Percentiles rank a stretch among this genome's conserved stretches.
Conservation (phyloP, 768 basidiomycete species). For the Boletus rubescentipes region DNA sequence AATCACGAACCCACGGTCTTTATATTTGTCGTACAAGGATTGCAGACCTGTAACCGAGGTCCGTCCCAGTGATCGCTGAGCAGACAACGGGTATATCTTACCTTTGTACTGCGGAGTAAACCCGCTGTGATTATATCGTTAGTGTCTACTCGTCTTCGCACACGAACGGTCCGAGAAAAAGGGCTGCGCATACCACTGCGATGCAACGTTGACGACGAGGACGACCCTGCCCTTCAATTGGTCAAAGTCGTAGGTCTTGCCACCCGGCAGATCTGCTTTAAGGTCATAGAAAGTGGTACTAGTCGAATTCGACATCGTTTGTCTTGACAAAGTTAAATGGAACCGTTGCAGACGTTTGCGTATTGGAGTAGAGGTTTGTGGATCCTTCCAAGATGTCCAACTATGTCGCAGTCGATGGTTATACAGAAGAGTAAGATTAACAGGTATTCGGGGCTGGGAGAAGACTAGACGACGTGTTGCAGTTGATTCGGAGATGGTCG, state of each 20-base stretch:
- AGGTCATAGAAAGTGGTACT: conserved; percentile 59
- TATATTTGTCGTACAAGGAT: conserved; percentile 76
- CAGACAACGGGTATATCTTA: conserved; percentile 18
- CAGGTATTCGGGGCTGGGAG: background rate
- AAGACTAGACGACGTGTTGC: background rate
- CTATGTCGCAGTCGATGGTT: background rate
- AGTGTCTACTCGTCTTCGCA: background rate
- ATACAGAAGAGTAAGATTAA: background rate
- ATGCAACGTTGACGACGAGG: conserved; percentile 76
- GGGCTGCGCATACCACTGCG: conserved; percentile 49
- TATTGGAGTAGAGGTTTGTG: background rate
- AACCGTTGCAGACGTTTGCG: conserved; percentile 10
- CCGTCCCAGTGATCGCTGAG: background rate
- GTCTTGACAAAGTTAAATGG: conserved; percentile 12
- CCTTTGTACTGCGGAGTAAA: conserved; percentile 82
- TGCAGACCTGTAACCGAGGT: conserved; percentile 67
- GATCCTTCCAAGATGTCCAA: background rate
- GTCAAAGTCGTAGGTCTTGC: conserved; percentile 57
- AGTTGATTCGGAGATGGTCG: background rate
- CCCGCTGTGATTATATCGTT: conserved; percentile 47
- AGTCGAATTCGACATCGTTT: conserved; percentile 24
- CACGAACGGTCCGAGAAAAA: background rate
- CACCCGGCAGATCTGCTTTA: conserved; percentile 61
- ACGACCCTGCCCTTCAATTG: conserved; percentile 76
- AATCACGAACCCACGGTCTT: conserved; percentile 70